A percentile compares a stretch with the other conserved stretches of the same genome.
phyloP scores from a whole-genome alignment of 2,329 filamentous ascomycete species.

The Incumbomyces delicatus region DNA sequence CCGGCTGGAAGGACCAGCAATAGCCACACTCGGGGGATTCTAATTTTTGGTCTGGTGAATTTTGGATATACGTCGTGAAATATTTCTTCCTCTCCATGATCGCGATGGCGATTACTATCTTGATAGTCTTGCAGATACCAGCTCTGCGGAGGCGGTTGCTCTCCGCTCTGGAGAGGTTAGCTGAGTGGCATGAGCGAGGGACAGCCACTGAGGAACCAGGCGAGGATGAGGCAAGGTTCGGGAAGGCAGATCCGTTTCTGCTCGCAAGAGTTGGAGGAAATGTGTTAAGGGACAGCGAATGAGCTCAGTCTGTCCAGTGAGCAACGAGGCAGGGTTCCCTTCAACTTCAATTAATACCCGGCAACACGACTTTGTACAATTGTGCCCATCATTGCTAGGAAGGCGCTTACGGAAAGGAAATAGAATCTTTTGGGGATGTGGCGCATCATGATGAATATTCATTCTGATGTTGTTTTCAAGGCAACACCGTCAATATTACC shows the following conservation, averaged over 20 bases:
- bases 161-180: conserved; percentile 12
- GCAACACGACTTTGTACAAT: too few species aligned
- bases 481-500: too few species aligned
- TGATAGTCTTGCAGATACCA: conserved; percentile 16
- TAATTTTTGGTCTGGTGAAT: neutral
- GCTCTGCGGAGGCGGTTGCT: conserved; percentile 19
- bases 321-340: too few species aligned
- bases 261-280: conserved; percentile 5
- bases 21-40: conserved; percentile 5
- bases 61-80: conserved; percentile 3
- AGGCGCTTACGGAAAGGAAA: too few species aligned
- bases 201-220: neutral
- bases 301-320: neutral
- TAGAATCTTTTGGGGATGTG: too few species aligned
- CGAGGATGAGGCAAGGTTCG: neutral
- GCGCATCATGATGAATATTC: too few species aligned
- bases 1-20: conserved; percentile 56
- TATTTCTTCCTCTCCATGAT: conserved; percentile 11
- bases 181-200: conserved; percentile 19
- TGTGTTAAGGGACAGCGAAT: neutral
- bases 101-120: conserved; percentile 12
- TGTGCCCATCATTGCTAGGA: too few species aligned
- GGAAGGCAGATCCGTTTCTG: conserved; percentile 1
- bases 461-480: too few species aligned
- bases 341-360: too few species aligned